Evolutionary conservation across 768 basidiomycete species (phyloP).

Genomic region (Lentinula boryana): DNA sequence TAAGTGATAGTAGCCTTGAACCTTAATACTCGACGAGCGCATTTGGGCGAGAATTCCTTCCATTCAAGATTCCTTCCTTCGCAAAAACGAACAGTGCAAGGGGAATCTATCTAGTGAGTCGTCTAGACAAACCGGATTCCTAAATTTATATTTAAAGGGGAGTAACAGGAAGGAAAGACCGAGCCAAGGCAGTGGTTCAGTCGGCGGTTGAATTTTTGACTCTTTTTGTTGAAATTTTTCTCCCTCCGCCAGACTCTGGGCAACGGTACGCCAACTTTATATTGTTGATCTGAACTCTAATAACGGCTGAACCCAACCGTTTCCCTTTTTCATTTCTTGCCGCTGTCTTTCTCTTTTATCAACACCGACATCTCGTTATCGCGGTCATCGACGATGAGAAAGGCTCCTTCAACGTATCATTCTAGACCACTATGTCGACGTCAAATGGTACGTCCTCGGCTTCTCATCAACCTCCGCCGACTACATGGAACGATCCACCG

Average conservation of each 20-base stretch:
- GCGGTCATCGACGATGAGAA: neutral
- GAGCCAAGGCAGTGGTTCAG: neutral
- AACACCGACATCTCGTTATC: neutral
- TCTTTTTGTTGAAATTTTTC: constrained; percentile 5
- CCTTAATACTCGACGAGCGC: neutral
- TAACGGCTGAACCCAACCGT: neutral
- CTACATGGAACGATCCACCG: constrained; percentile 42
- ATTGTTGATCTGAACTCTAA: constrained; percentile 8
- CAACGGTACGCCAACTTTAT: constrained; percentile 11
- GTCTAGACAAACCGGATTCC: neutral
- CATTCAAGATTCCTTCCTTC: neutral
- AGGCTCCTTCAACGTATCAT: neutral
- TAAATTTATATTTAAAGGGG: neutral
- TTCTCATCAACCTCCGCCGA: neutral
- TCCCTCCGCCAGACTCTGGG: constrained; percentile 1
- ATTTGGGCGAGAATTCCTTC: neutral
- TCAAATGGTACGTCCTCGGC: neutral
- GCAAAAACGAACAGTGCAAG: neutral
- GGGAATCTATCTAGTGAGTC: neutral
- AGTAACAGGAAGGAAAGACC: neutral
- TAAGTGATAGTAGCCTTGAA: neutral
- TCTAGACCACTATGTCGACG: neutral
- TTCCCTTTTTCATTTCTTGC: neutral
- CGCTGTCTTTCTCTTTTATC: neutral
- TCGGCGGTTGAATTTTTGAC: neutral